A percentile compares a stretch with the other conserved stretches of the same genome.
Evolutionary conservation across 2,329 filamentous ascomycete genomes (phyloP).

Genomic region (Aspergillus phoenicis): DNA sequence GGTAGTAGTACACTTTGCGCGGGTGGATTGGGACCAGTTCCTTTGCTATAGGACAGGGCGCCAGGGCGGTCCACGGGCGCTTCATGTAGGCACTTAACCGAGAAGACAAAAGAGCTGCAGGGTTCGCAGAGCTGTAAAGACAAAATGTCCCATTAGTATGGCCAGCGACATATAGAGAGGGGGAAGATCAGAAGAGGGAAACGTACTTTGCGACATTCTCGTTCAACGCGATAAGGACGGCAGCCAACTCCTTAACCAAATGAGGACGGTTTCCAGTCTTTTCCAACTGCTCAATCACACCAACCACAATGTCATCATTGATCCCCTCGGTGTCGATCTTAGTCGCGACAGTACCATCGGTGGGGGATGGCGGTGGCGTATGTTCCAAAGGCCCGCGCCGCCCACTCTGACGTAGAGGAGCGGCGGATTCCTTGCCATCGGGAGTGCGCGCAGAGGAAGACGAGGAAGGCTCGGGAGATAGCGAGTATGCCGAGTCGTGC

Average conservation of each 20-base stretch:
- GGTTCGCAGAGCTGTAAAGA: conserved; percentile 79
- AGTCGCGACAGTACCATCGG: conserved; percentile 47
- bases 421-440: conserved; percentile 32
- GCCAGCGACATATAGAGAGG: conserved; percentile 9
- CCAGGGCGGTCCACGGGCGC: conserved; percentile 75
- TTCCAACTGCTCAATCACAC: conserved; percentile 83
- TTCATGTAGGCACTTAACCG: conserved; percentile 87
- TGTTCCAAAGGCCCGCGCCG: conserved; percentile 63
- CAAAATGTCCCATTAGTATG: conserved; percentile 26
- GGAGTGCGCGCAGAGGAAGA: conserved; percentile 30
- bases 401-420: conserved; percentile 26
- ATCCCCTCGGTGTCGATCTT: conserved; percentile 80
- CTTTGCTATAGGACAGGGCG: conserved; percentile 87
- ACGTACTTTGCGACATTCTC: conserved; percentile 90
- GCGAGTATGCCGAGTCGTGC: conserved; percentile 56
- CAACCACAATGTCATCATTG: conserved; percentile 93
- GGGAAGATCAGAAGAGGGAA: conserved; percentile 7
- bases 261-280: conserved; percentile 90
- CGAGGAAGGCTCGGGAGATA: conserved; percentile 41
- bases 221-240: conserved; percentile 73
- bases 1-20: conserved; percentile 92
- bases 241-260: conserved; percentile 88
- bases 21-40: conserved; percentile 91
- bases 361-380: conserved; percentile 79
- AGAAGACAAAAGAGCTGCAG: conserved; percentile 91